Percentiles rank a stretch among this genome's conserved stretches.
These are phyloP conservation scores for Penicillium simplicissimum DNA, from an alignment of 495 filamentous ascomycete genomes.

Conservation along the genomic window DNA sequence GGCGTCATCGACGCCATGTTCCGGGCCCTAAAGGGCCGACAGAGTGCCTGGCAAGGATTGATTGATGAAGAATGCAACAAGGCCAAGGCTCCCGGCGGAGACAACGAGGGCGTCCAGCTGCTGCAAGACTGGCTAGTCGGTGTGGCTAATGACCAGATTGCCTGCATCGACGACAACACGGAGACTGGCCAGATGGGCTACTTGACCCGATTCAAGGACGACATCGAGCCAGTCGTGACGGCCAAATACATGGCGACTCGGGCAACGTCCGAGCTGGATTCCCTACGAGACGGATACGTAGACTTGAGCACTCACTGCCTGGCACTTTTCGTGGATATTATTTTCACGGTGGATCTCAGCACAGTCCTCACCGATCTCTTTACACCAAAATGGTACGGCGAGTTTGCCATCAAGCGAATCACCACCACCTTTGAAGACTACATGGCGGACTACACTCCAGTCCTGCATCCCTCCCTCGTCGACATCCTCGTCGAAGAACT, in stretches of 20 bases:
- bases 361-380: slow-evolving; percentile 84
- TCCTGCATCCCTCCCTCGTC: slow-evolving; percentile 79
- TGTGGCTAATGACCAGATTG: slow-evolving; percentile 98
- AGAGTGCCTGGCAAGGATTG: slow-evolving; percentile 81
- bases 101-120: slow-evolving; percentile 76
- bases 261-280: slow-evolving; percentile 67
- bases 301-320: slow-evolving; percentile 92
- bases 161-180: slow-evolving; percentile 84
- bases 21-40: slow-evolving; percentile 74
- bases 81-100: slow-evolving; percentile 58
- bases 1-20: slow-evolving; percentile 95
- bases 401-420: slow-evolving; percentile 83
- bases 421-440: slow-evolving; percentile 93
- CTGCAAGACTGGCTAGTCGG: slow-evolving; percentile 93
- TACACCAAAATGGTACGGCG: slow-evolving; percentile 82
- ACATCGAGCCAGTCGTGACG: slow-evolving; percentile 76
- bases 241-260: slow-evolving; percentile 73
- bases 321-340: slow-evolving; percentile 73
- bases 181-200: slow-evolving; percentile 71
- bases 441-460: slow-evolving; percentile 75
- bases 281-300: slow-evolving; percentile 84
- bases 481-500: slow-evolving; percentile 91
- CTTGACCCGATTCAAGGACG: slow-evolving; percentile 75
- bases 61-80: slow-evolving; percentile 81
- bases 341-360: slow-evolving; percentile 86